A percentile compares a stretch with the other conserved stretches of the same genome.
Evolutionary conservation across 768 basidiomycete species (phyloP).

Genomic region (Termitomyces sp.): DNA sequence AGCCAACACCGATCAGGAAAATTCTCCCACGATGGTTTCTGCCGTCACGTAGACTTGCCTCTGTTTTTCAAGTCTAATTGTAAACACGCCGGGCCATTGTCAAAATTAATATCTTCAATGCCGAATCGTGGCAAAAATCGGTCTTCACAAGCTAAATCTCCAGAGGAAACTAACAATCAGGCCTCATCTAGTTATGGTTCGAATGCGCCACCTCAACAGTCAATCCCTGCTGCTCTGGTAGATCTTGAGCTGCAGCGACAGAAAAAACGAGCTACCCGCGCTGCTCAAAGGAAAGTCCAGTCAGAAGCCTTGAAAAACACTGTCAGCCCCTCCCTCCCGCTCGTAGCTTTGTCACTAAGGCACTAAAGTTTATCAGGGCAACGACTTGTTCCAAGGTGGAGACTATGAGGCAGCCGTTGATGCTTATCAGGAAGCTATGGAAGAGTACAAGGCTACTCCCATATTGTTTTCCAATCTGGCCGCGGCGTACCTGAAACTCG

Average conservation of each 20-base stretch:
- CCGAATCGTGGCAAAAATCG: conserved; percentile 3
- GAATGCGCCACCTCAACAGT: neutral
- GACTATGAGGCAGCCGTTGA: conserved; percentile 23
- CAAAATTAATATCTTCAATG: neutral
- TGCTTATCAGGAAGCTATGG: conserved; percentile 22
- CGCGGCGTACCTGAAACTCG: conserved; percentile 28
- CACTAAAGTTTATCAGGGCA: conserved; percentile 20
- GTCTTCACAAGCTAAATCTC: neutral
- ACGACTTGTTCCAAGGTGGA: conserved; percentile 23
- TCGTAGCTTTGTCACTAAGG: neutral
- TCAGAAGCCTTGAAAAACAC: conserved; percentile 6
- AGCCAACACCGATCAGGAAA: too few relatives aligned
- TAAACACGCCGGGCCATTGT: neutral
- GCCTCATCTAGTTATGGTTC: neutral
- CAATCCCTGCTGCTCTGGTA: conserved; percentile 1
- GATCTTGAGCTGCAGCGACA: conserved; percentile 1
- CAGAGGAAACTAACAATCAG: neutral
- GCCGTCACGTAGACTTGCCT: neutral
- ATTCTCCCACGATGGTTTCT: neutral
- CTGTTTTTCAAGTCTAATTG: neutral
- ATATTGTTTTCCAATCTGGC: conserved; percentile 29
- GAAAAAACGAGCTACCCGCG: conserved; percentile 5
- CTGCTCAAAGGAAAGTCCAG: neutral
- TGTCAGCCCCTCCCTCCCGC: neutral
- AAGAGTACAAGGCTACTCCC: conserved; percentile 25